Base-by-base conservation (phyloP, 805 yeast genomes). In the Vanderwaltozyma polyspora region DNA sequence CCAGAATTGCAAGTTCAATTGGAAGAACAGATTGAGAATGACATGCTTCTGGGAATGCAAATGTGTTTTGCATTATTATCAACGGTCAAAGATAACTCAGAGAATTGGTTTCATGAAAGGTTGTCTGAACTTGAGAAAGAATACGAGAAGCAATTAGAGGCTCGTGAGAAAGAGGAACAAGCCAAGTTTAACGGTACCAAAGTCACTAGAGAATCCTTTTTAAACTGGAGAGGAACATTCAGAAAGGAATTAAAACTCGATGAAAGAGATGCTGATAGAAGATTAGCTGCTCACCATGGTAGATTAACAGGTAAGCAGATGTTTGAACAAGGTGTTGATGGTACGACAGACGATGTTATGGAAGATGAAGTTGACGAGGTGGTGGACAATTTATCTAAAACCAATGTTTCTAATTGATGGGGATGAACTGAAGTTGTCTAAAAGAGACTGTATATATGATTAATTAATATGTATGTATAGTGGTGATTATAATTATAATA, bases 131-230 rank as follows among this genome's bases (percentile, higher is more conserved):
- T 62, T 25, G 87, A 83, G 48, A 66, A 67, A 36, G 58, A 60
- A 41, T 70, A 76, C 44, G 85, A 83, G 41, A 63, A 67, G 33
- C 70, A 68, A 41, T 59, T 80, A 14, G 62, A 67, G 33, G 76
- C 67, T 16, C 74, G 74, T 42, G 97, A 91, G 55, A 68, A 66
- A 46, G 78, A 79, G 56, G 95, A 86, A 53, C 94, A 85, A 55
- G 79, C 78, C 55, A 91, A 91, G 59, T 89, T 89, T 60, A 66
- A 68, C 27, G 98, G 98, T 24, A 91, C 97, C 1, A 73, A 80
- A 35, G 95, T 89, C 5, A 89, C 96, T 2, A 60, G 57, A 12
- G 94, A 82, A 45, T 66, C 79, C n/a, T 89, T 72, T 54, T 52
- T 55, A 2, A 66, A 56, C 30, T 89, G 98, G 98, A 67, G 94